A percentile compares a stretch with the other conserved stretches of the same genome.
Evolutionary conservation across 352 stramenopile genomes (phyloP).

Genomic region (Globisporangium cederbergense): DNA sequence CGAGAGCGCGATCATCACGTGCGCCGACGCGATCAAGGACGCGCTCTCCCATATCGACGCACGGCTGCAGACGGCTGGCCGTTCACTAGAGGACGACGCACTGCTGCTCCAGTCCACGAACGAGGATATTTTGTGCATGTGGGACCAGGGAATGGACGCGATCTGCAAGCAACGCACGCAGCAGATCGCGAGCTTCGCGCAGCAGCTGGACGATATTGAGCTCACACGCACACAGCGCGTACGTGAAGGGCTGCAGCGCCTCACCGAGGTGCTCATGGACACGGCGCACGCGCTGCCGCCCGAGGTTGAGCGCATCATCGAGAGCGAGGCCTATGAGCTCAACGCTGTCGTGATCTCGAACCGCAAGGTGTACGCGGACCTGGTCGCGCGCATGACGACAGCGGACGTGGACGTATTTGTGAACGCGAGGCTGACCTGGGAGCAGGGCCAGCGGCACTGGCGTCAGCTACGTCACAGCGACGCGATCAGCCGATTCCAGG

Average conservation of each 20-base stretch:
- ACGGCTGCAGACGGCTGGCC: conserved; percentile 19
- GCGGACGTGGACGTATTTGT: conserved; percentile 70
- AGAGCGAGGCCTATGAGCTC: conserved; percentile 68
- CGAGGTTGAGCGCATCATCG: conserved; percentile 74
- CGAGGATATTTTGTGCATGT: conserved; percentile 34
- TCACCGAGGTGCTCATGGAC: conserved; percentile 65
- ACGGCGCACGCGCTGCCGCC: conserved; percentile 52
- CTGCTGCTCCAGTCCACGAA: conserved; percentile 40
- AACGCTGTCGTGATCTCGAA: conserved; percentile 86
- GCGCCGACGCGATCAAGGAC: conserved; percentile 60
- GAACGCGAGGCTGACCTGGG: conserved; percentile 53
- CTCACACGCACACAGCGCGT: conserved; percentile 41
- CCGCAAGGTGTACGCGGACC: conserved; percentile 62
- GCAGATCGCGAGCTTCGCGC: conserved; percentile 38
- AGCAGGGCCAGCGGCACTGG: conserved; percentile 59
- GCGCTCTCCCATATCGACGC: conserved; percentile 36
- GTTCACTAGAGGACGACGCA: conserved; percentile 27
- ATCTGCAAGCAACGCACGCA: conserved; percentile 44
- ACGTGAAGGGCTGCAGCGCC: conserved; percentile 27
- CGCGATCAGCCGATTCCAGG: conserved; percentile 60
- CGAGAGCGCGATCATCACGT: conserved; percentile 45
- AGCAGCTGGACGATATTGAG: conserved; percentile 51
- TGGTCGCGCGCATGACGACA: conserved; percentile 61
- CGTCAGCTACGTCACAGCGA: conserved; percentile 71
- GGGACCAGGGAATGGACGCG: conserved; percentile 29